phyloP scores from a whole-genome alignment of 2,329 filamentous ascomycete species.

The Fusarium annulatum region DNA sequence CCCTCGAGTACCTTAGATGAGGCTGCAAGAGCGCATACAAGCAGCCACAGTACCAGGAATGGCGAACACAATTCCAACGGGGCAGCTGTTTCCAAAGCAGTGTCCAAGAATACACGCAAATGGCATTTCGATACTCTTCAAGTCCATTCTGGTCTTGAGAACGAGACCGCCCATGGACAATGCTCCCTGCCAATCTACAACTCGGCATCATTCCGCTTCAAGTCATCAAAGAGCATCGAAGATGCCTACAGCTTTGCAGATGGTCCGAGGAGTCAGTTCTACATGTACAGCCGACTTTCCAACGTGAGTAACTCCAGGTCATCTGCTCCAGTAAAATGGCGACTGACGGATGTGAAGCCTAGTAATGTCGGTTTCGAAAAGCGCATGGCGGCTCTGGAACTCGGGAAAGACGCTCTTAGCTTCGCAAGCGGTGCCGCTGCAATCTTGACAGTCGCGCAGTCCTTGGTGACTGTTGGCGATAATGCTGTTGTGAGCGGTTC shows the following conservation, averaged over 20 bases:
- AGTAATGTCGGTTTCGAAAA: constrained; percentile 11
- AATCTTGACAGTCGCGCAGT: neutral
- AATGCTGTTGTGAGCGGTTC: constrained; percentile 1
- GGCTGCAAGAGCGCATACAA: neutral
- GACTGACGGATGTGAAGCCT: neutral
- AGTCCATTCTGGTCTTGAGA: neutral
- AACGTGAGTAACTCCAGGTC: neutral
- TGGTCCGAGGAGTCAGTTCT: neutral
- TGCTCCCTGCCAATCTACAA: neutral
- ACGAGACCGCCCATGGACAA: neutral
- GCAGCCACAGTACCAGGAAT: neutral
- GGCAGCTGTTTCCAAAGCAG: neutral
- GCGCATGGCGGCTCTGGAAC: constrained; percentile 4
- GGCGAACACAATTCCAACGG: neutral
- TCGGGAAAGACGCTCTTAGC: neutral
- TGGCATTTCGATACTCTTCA: constrained; percentile 1
- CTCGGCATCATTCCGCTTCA: neutral
- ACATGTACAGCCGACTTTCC: neutral
- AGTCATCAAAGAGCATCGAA: neutral
- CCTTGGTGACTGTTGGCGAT: neutral
- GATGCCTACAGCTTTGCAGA: neutral
- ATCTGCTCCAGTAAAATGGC: rapidly evolving
- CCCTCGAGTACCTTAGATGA: neutral
- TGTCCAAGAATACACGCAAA: neutral
- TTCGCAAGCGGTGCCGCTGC: constrained; percentile 1